These are phyloP conservation scores for Yamadazyma nakazawae DNA, from an alignment of 805 yeast genomes.

Conservation along the genomic window DNA sequence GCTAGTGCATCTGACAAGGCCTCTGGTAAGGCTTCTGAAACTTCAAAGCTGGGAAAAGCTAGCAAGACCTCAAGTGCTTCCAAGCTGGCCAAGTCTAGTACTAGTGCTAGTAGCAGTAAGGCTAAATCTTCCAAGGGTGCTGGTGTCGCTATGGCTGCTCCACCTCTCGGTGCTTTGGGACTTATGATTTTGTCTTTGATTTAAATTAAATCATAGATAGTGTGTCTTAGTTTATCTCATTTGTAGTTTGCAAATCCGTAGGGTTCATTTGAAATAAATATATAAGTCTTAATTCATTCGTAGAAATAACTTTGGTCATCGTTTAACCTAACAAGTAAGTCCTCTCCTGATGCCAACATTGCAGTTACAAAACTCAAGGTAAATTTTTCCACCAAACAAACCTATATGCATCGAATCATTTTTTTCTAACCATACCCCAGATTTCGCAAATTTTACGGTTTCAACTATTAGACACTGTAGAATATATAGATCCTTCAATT, in stretches of 20 bases:
- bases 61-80: not conserved
- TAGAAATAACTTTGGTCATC: too few species aligned
- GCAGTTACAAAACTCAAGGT: too few species aligned
- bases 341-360: too few species aligned
- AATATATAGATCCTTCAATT: too few species aligned
- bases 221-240: not conserved
- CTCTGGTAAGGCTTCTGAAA: not conserved
- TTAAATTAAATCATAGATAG: not conserved
- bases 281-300: too few species aligned
- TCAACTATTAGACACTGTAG: too few species aligned
- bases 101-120: not conserved
- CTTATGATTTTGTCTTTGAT: conserved; percentile 1
- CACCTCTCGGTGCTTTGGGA: conserved; percentile 5
- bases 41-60: not conserved
- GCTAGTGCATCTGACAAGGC: not conserved
- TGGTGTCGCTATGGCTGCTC: not conserved
- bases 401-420: too few species aligned
- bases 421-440: not conserved
- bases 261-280: too few species aligned
- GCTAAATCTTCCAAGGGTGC: not conserved
- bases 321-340: too few species aligned
- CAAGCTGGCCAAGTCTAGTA: not conserved
- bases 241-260: not conserved
- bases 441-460: not conserved
- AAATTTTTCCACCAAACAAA: too few species aligned